Evolutionary conservation across 1,284 basidiomycete genomes (phyloP), one percentile per base, ranked within the genome.

Genomic region (Salmacisia buchloeana): DNA sequence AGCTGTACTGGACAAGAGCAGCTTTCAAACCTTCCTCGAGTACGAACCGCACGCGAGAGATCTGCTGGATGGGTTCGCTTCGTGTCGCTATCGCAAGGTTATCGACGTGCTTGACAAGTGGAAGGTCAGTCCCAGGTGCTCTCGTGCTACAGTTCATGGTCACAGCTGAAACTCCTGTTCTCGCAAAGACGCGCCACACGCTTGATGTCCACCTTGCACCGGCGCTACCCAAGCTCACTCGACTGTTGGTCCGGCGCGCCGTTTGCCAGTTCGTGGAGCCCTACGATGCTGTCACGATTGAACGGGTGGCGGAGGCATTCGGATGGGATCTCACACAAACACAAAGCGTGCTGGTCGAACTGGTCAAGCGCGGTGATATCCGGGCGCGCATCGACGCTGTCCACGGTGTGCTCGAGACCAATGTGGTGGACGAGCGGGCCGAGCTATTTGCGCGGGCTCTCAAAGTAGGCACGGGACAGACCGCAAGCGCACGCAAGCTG

Each of bases 11-110:
- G 87, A 87, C 63, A 90, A 88, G 71, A 82, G 87, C 2, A 83
- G 83, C 3, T 89, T 92, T 70, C 84, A 86, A 1, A 83, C 85
- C 34, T 91, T 90, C 76, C 86, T 93, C 59, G 92, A 94, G 72
- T 86, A 89, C 70, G 91, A 92, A 77, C 88, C 90, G 0, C 90
- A 91, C 71, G 81, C 91, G 46, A 85, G 90, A 34, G 91, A 92
- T 63, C 84, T 94, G 39, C 83, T 92, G 39, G 89, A 89, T 64
- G 85, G 88, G 2, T 94, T 91, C 80, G 87, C 90, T 83, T 83
- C 83, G 63, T 91, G 88, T 75, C 87, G 88, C 69, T 94, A 93
- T 83, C 89, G 88, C 76, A 84, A 82, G 3, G 88, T 89, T 7
- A 83, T 94, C 3, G 87, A 89, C 52, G 81, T 89, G 31, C 84